phyloP scores from a whole-genome alignment of 2,329 filamentous ascomycete species.

The Metarhizium album region DNA sequence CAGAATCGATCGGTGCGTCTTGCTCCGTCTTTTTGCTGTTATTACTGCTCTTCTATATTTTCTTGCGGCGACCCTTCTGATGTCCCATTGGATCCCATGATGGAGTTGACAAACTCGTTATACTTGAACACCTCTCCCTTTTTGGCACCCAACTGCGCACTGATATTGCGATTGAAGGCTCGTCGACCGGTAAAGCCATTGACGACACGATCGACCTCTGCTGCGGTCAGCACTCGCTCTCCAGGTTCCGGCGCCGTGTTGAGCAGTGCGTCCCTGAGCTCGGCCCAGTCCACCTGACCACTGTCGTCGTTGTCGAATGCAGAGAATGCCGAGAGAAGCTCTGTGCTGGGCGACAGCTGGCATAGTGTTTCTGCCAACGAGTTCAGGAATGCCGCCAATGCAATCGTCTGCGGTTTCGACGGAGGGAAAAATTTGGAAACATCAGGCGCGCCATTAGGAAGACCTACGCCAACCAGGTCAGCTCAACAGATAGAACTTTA shows the following conservation, averaged over 20 bases:
- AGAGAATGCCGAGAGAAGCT: constrained; percentile 81
- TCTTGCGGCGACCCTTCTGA: constrained; percentile 18
- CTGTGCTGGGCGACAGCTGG: constrained; percentile 63
- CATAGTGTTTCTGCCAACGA: constrained; percentile 65
- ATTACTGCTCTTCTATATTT: constrained; percentile 16
- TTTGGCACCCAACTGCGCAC: constrained; percentile 42
- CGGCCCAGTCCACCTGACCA: constrained; percentile 76
- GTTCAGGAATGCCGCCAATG: constrained; percentile 77
- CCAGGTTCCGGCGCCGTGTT: constrained; percentile 72
- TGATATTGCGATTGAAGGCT: constrained; percentile 61
- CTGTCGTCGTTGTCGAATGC: constrained; percentile 95
- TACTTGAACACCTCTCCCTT: constrained; percentile 88
- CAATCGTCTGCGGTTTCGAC: constrained; percentile 59
- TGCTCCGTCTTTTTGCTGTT: too few species aligned
- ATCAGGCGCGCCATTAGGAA: constrained; percentile 60
- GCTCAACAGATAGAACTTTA: not conserved
- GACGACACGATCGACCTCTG: constrained; percentile 80
- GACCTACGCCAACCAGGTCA: constrained; percentile 36
- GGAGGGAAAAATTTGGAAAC: constrained; percentile 77
- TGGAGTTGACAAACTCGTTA: constrained; percentile 73
- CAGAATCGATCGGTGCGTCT: not conserved
- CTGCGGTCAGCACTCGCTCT: constrained; percentile 50
- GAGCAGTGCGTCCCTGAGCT: constrained; percentile 73
- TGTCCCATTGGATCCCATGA: constrained; percentile 43
- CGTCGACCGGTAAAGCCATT: constrained; percentile 74